These are phyloP conservation scores for Podosphaera leucotricha DNA, from an alignment of 2,329 filamentous ascomycete genomes.

Conservation along the genomic window DNA sequence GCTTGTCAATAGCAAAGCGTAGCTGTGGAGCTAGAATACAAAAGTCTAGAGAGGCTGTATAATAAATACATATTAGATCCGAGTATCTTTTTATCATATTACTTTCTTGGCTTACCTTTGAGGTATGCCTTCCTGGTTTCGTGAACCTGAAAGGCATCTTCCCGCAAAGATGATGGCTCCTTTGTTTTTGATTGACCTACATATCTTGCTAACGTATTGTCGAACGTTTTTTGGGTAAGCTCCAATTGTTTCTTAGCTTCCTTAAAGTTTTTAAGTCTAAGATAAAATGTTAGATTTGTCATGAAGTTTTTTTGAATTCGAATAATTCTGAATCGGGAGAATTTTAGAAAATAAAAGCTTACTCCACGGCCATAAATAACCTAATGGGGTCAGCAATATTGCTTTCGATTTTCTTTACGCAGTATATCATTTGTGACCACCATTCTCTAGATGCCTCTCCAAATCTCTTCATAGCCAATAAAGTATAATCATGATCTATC, in stretches of 20 bases:
- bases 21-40: conserved; percentile 72
- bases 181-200: conserved; percentile 75
- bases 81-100: not conserved
- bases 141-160: conserved; percentile 89
- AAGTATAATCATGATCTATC: conserved; percentile 85
- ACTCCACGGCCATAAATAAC: conserved; percentile 51
- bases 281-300: not conserved
- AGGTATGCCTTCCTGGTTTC: conserved; percentile 80
- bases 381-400: conserved; percentile 64
- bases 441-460: conserved; percentile 72
- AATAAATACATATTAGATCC: not conserved
- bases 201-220: conserved; percentile 60
- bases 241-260: conserved; percentile 59
- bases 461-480: conserved; percentile 64
- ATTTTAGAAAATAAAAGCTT: conserved; percentile 1
- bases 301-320: not conserved
- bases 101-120: conserved; percentile 20
- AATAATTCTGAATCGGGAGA: not conserved
- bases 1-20: conserved; percentile 58
- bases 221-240: conserved; percentile 60
- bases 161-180: conserved; percentile 69
- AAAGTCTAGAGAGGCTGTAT: conserved; percentile 66
- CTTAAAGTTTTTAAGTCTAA: conserved; percentile 51
- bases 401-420: conserved; percentile 54
- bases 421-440: conserved; percentile 53